These are phyloP conservation scores for Lactarius evosmus DNA, from an alignment of 768 basidiomycete species.

Conservation along the genomic window DNA sequence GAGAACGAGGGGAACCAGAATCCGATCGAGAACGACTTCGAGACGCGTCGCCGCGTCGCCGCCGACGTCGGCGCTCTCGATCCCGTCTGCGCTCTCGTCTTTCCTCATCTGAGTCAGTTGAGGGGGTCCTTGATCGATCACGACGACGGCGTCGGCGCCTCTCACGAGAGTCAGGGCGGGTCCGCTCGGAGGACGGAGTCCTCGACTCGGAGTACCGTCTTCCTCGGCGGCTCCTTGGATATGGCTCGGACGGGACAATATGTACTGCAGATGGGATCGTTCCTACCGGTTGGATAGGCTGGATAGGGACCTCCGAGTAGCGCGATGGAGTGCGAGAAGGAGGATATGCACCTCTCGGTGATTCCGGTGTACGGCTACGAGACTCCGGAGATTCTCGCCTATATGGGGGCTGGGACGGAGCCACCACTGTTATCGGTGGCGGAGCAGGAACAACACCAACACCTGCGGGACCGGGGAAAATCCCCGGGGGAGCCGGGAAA, in stretches of 20 bases:
- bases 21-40: background rate
- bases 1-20: background rate
- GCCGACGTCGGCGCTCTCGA: background rate
- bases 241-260: background rate
- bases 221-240: conserved; percentile 1
- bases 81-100: background rate
- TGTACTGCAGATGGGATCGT: conserved; percentile 3
- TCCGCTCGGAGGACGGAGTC: conserved; percentile 15
- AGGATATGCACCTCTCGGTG: background rate
- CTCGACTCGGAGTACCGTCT: conserved; percentile 6
- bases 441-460: background rate
- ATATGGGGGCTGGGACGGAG: background rate
- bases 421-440: background rate
- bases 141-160: background rate
- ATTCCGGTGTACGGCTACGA: conserved; percentile 3
- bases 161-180: conserved; percentile 2
- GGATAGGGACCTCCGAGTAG: background rate
- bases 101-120: conserved; percentile 2
- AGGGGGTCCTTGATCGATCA: background rate
- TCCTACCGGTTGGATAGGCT: background rate
- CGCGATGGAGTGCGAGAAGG: conserved; percentile 10
- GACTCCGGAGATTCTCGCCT: background rate
- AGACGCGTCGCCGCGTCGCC: background rate
- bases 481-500: background rate
- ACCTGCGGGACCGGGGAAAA: background rate